Evolutionary conservation across 2,329 filamentous ascomycete species (phyloP), one percentile per base, ranked within the genome.

Genomic region (Nothopassalora personata): DNA sequence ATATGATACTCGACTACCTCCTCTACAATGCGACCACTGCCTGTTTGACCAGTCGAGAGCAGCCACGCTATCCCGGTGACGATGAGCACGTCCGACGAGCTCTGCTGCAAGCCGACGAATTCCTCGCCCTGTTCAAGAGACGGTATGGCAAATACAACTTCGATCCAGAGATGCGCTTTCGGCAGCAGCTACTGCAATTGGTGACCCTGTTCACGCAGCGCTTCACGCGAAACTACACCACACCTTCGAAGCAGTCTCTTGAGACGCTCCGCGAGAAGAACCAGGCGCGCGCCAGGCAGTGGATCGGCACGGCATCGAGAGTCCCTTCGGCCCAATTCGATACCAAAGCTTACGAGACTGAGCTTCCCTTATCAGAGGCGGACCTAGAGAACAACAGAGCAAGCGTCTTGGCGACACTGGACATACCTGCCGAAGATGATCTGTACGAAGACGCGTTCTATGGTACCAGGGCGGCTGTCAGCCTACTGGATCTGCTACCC

Each of bases 1-100:
- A 77, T 36, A 77, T 82, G 68, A 82, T 84, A 47, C 71, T 84
- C n/a, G 83, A 85, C 66, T 84, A 83, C 63, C 68, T 84, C 4
- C 66, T 79, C 45, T 79, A 77, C 71, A 75, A 77, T 49, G 74
- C 79, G 7, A 78, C 76, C 46, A 68, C 75, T 19, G 68, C 71
- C 43, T 70, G 80, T 4, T 68, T 83, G 34, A 69, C 72, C 19
- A 63, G 52, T 31, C 60, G 53, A 51, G 30, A 61, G 39, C 56
- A 34, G n/a, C 60, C 19, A 9, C 18, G 27, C 36, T 36, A 23
- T 23, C 23, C 23, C 23, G 23, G 23, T 23, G 23, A 31, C 31
- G 54, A 34, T 39, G 28, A 55, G 1, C 31, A 54, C 5, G 59
- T 66, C 2, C 45, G 57, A 3, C 50, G 56, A 27, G 65, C 64